Percentiles rank a stretch among this genome's conserved stretches.
These are phyloP conservation scores for Aspergillus jensenii DNA, from an alignment of 2,329 filamentous ascomycete genomes.

Conservation along the genomic window DNA sequence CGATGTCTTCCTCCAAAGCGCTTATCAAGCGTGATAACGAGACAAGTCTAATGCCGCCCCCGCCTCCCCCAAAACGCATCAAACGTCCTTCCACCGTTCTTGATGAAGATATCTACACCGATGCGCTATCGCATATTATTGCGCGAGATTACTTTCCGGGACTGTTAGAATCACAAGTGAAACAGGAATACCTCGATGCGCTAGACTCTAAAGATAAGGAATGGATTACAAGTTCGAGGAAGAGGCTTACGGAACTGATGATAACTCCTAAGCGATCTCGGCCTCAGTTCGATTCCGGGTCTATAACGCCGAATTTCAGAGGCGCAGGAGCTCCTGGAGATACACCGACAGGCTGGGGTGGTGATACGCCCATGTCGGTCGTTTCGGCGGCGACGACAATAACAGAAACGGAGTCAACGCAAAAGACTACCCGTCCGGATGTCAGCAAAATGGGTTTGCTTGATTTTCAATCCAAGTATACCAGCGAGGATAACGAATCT, in stretches of 20 bases:
- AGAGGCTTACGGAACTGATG: conserved; percentile 73
- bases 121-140: conserved; percentile 89
- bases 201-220: conserved; percentile 78
- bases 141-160: conserved; percentile 96
- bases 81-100: conserved; percentile 86
- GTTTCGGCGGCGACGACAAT: conserved; percentile 29
- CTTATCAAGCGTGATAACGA: conserved; percentile 37
- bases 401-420: conserved; percentile 29
- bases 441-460: conserved; percentile 73
- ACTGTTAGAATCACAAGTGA: conserved; percentile 77
- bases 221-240: conserved; percentile 83
- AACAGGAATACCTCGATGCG: conserved; percentile 90
- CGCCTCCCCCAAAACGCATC: conserved; percentile 80
- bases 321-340: conserved; percentile 17
- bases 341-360: conserved; percentile 55
- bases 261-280: conserved; percentile 63
- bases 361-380: conserved; percentile 71
- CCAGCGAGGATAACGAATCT: conserved; percentile 95
- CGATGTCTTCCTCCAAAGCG: conserved; percentile 32
- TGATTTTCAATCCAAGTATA: conserved; percentile 89
- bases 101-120: conserved; percentile 91
- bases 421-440: conserved; percentile 56
- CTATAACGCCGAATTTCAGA: conserved; percentile 57
- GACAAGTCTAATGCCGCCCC: conserved; percentile 78
- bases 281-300: conserved; percentile 17